Conservation (phyloP, 129 eudicot species). For the Flaveria robusta region DNA sequence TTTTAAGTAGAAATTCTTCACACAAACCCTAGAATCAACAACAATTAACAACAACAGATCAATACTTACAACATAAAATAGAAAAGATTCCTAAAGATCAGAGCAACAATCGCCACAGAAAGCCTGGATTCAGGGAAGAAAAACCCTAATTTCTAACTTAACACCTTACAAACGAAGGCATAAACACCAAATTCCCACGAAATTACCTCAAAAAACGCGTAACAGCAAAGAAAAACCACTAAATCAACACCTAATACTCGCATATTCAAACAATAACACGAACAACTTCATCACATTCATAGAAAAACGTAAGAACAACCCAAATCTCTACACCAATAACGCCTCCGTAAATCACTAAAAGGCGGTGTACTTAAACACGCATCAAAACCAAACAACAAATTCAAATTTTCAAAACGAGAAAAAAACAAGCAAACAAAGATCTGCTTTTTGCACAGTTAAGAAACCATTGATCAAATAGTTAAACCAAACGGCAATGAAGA, state of each 20-base stretch:
- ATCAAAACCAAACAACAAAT: slow-evolving; percentile 12
- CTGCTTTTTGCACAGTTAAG: slow-evolving; percentile 22
- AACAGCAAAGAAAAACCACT: background rate
- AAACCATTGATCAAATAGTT: slow-evolving; percentile 30
- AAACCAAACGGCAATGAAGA: slow-evolving; percentile 4
- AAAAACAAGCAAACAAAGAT: slow-evolving; percentile 34
- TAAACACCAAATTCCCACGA: slow-evolving; percentile 11
- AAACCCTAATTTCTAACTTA: slow-evolving; percentile 14
- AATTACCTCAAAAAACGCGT: slow-evolving; percentile 22
- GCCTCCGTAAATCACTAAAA: slow-evolving; percentile 24
- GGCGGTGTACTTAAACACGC: background rate
- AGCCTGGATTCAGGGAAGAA: slow-evolving; percentile 11
- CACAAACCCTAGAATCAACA: slow-evolving; percentile 26
- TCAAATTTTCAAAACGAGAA: slow-evolving; percentile 1
- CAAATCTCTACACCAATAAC: slow-evolving; percentile 29
- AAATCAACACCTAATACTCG: slow-evolving; percentile 1
- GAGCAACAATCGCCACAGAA: slow-evolving; percentile 22
- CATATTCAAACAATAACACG: slow-evolving; percentile 6
- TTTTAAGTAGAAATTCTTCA: slow-evolving; percentile 8
- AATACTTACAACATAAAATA: slow-evolving; percentile 19
- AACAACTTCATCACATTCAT: slow-evolving; percentile 37
- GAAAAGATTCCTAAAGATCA: slow-evolving; percentile 15
- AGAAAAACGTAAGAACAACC: slow-evolving; percentile 7
- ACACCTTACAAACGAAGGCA: background rate
- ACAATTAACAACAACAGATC: slow-evolving; percentile 19